Evolutionary conservation across 306 rosid genomes (phyloP).

Genomic region (Lathyrus oleraceus): DNA sequence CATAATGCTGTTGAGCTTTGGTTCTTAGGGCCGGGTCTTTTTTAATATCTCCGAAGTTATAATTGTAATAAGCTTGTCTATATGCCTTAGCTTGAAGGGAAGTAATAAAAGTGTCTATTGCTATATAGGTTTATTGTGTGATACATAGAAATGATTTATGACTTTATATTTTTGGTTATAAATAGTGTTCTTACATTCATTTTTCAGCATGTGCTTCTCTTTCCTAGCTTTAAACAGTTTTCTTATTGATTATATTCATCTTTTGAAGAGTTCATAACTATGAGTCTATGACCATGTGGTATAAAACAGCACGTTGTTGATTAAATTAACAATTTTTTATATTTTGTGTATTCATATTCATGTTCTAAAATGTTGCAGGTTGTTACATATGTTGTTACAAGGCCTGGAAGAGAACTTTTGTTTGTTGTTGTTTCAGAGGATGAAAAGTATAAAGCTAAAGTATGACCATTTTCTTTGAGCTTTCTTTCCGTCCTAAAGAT

Average conservation of each 20-base stretch:
- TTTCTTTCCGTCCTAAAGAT: constrained; percentile 13
- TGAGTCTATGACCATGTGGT: not conserved
- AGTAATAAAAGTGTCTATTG: not conserved
- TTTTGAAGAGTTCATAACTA: constrained; percentile 26
- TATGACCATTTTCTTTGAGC: constrained; percentile 32
- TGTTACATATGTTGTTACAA: constrained; percentile 83
- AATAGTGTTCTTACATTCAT: not conserved
- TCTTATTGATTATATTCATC: constrained; percentile 16
- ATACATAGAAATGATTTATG: not conserved
- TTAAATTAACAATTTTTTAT: constrained; percentile 1
- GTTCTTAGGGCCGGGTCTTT: not conserved
- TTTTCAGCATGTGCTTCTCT: not conserved
- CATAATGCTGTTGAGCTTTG: not conserved
- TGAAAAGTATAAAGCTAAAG: constrained; percentile 98
- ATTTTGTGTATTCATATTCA: constrained; percentile 24
- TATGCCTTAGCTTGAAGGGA: not conserved
- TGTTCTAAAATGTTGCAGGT: constrained; percentile 56
- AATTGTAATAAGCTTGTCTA: not conserved
- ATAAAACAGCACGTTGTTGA: not conserved
- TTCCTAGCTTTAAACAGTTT: not conserved
- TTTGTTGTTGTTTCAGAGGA: constrained; percentile 96
- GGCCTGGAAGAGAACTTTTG: constrained; percentile 94
- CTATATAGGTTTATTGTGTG: not conserved
- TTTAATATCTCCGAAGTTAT: not conserved
- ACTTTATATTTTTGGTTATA: not conserved